phyloP scores from a whole-genome alignment of 805 yeast genomes.

The Ogataea trehalophila region DNA sequence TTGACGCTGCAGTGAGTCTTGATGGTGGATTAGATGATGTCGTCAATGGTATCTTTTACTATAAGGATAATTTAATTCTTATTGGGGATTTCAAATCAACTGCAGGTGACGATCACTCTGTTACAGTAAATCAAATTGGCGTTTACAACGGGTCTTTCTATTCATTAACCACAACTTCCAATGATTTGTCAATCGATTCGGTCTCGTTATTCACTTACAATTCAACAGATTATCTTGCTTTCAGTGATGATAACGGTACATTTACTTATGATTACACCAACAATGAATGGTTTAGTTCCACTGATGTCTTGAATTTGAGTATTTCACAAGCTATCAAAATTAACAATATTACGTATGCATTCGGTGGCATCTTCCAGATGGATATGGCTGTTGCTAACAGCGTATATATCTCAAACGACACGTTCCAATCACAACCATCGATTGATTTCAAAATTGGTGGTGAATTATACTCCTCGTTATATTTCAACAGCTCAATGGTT shows the following conservation, averaged over 20 bases:
- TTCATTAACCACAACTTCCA: conserved; percentile 50
- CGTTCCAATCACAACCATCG: neutral
- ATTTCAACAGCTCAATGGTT: conserved; percentile 44
- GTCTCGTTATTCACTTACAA: conserved; percentile 29
- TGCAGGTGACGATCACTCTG: conserved; percentile 28
- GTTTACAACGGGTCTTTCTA: conserved; percentile 37
- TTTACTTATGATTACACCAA: conserved; percentile 39
- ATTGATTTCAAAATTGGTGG: conserved; percentile 1
- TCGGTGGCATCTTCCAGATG: conserved; percentile 19
- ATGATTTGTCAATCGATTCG: conserved; percentile 13
- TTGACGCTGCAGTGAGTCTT: conserved; percentile 19
- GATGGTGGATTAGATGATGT: conserved; percentile 33
- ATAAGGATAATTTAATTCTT: conserved; percentile 33
- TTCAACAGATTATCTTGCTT: conserved; percentile 37
- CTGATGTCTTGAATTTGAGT: conserved; percentile 28
- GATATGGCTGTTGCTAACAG: conserved; percentile 14
- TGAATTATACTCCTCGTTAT: conserved; percentile 32
- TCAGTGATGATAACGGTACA: conserved; percentile 25
- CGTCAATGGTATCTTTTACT: neutral
- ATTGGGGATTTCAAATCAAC: conserved; percentile 33
- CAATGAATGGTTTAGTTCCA: conserved; percentile 31
- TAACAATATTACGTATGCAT: conserved; percentile 11
- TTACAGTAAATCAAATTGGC: conserved; percentile 6
- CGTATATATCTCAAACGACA: conserved; percentile 7
- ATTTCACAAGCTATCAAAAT: conserved; percentile 21